phyloP scores from a whole-genome alignment of 2,329 filamentous ascomycete genomes.

The Neofusicoccum sp. region DNA sequence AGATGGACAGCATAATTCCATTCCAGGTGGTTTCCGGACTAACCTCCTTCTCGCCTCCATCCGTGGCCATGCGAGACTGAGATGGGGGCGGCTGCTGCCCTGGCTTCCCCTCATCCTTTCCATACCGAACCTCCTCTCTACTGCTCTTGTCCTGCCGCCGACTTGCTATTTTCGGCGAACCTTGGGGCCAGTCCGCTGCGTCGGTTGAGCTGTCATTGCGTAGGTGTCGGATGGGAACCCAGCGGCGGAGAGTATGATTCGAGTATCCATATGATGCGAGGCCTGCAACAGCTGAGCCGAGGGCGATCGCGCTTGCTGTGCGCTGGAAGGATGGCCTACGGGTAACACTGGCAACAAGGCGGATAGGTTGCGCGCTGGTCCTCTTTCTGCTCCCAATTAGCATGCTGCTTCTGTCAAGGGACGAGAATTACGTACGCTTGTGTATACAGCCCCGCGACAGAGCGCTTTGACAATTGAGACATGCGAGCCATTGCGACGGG shows the following conservation, averaged over 20 bases:
- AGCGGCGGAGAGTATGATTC: not conserved
- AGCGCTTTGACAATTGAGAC: constrained; percentile 12
- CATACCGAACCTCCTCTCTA: not conserved
- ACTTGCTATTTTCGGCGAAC: not conserved
- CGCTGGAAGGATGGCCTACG: constrained; percentile 8
- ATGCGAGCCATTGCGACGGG: constrained; percentile 12
- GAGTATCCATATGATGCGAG: not conserved
- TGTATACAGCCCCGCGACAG: constrained; percentile 4
- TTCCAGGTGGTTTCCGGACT: constrained; percentile 33
- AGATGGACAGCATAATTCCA: constrained; percentile 35
- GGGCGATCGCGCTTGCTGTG: constrained; percentile 4
- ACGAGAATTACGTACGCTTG: not conserved
- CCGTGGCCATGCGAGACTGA: constrained; percentile 34
- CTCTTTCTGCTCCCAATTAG: constrained; percentile 10
- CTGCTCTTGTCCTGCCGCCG: not conserved
- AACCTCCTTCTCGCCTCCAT: constrained; percentile 29
- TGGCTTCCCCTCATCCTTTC: constrained; percentile 23
- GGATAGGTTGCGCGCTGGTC: not conserved
- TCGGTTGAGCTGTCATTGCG: constrained; percentile 11
- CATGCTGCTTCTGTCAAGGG: not conserved
- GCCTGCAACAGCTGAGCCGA: constrained; percentile 16
- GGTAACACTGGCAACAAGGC: not conserved
- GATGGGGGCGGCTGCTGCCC: constrained; percentile 38
- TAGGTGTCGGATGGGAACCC: not conserved
- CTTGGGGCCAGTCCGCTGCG: not conserved